Evolutionary conservation across 495 filamentous ascomycete species (phyloP).

Genomic region (Thermochaetoides thermophila): DNA sequence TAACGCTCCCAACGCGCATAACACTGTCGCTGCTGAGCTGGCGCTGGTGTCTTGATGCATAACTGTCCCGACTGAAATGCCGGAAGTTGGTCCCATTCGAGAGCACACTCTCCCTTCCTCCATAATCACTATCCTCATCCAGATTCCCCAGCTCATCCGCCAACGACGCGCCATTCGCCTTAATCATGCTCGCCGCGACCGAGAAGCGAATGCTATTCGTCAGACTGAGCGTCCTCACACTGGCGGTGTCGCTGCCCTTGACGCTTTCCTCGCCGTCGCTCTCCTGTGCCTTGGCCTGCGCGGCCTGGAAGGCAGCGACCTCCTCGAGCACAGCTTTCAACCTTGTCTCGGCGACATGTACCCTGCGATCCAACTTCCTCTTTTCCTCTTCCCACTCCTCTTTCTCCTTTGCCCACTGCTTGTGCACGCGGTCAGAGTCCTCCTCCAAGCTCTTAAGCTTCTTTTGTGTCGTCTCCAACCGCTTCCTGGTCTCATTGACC

Average conservation of each 20-base stretch:
- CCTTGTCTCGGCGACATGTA: conserved; percentile 77
- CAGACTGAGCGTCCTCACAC: conserved; percentile 62
- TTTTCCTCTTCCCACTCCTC: conserved; percentile 70
- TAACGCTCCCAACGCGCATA: conserved; percentile 33
- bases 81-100: conserved; percentile 23
- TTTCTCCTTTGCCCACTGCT: conserved; percentile 66
- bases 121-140: conserved; percentile 41
- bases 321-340: conserved; percentile 74
- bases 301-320: conserved; percentile 58
- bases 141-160: conserved; percentile 81
- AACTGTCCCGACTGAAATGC: conserved; percentile 19
- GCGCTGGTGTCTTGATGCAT: conserved; percentile 30
- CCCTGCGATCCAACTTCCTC: conserved; percentile 62
- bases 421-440: conserved; percentile 58
- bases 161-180: conserved; percentile 55
- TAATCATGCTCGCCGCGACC: conserved; percentile 39
- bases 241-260: conserved; percentile 58
- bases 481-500: conserved; percentile 57
- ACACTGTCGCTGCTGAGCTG: conserved; percentile 38
- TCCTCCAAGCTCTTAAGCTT: conserved; percentile 70
- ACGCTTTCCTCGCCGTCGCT: conserved; percentile 29
- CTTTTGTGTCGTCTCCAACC: conserved; percentile 65
- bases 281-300: conserved; percentile 24
- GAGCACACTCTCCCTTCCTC: conserved; percentile 34
- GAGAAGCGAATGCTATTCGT: conserved; percentile 64